Percentiles rank a stretch among this genome's conserved stretches.
phyloP scores from a whole-genome alignment of 116 monocot species.

The Iris pallida region DNA sequence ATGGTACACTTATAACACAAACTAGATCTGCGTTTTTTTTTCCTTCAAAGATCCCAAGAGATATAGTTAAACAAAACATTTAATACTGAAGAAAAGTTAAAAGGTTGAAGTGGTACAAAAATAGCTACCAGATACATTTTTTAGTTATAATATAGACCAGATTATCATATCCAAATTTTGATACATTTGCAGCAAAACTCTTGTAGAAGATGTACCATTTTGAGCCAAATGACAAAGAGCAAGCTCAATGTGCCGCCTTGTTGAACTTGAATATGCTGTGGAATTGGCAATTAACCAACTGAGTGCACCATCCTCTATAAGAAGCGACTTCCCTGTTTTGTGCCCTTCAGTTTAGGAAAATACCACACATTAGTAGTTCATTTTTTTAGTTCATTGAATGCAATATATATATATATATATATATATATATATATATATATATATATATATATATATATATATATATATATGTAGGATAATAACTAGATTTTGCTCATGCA shows the following conservation, averaged over 20 bases:
- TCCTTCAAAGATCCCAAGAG: background rate
- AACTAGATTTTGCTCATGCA: no score
- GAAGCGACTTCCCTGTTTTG: conserved; percentile 55
- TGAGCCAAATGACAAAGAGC: conserved; percentile 82
- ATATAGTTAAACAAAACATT: background rate
- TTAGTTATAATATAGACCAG: no score
- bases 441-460: no score
- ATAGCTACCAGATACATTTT: no score
- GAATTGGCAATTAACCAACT: conserved; percentile 52
- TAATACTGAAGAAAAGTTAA: background rate
- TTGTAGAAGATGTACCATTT: conserved; percentile 36
- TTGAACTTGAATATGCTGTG: conserved; percentile 36
- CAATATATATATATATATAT: no score
- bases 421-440: no score
- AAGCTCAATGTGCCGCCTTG: conserved; percentile 67
- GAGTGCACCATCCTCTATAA: conserved; percentile 66
- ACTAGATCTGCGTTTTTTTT: no score
- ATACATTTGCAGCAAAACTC: background rate
- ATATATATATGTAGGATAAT: no score
- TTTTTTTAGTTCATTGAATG: no score
- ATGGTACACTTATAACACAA: no score
- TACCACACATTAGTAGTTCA: background rate
- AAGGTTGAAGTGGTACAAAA: background rate
- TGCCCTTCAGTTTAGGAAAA: conserved; percentile 30
- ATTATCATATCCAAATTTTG: background rate